Evolutionary conservation across 106 monocot species (phyloP), one percentile per base, ranked within the genome.

Genomic region (Agapanthus africanus): DNA sequence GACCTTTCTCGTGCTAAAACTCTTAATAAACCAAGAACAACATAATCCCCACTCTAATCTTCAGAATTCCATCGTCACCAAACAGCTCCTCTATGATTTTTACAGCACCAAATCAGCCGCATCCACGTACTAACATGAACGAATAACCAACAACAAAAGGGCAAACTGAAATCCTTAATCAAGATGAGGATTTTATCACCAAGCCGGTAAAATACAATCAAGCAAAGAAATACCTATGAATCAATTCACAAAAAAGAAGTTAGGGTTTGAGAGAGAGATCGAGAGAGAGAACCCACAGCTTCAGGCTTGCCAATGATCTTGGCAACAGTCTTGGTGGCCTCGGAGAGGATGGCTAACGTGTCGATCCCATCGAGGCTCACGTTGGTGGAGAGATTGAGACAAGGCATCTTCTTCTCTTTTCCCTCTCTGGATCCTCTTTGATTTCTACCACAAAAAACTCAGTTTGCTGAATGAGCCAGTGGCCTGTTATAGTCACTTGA

Each of bases 371-470:
- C 84, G 31, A 88, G 67, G 74, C 37, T 79, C 32, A 88, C 88
- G 69, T 84, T 88, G 0, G 88, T 84, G 6, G 81, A 79, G 35
- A 88, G 54, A 40, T 82, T 88, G 37, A 88, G 76, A 66, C 81
- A 84, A 70, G 88, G 88, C 88, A 88, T 88, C 76, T 51, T 41
- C 37, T 37, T 21, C 37, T 26, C 63, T n/a, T n/a, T n/a, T n/a
- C n/a, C n/a, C n/a, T n/a, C n/a, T n/a, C n/a, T n/a, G n/a, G n/a
- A n/a, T n/a, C n/a, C n/a, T n/a, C n/a, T n/a, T n/a, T n/a, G n/a
- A n/a, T n/a, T n/a, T n/a, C n/a, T n/a, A n/a, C n/a, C n/a, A n/a
- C n/a, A n/a, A n/a, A n/a, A n/a, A n/a, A n/a, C n/a, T n/a, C n/a
- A n/a, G n/a, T n/a, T n/a, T n/a, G n/a, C n/a, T n/a, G n/a, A n/a